phyloP scores from a whole-genome alignment of 106 monocot species.

The Gastrodia elata region DNA sequence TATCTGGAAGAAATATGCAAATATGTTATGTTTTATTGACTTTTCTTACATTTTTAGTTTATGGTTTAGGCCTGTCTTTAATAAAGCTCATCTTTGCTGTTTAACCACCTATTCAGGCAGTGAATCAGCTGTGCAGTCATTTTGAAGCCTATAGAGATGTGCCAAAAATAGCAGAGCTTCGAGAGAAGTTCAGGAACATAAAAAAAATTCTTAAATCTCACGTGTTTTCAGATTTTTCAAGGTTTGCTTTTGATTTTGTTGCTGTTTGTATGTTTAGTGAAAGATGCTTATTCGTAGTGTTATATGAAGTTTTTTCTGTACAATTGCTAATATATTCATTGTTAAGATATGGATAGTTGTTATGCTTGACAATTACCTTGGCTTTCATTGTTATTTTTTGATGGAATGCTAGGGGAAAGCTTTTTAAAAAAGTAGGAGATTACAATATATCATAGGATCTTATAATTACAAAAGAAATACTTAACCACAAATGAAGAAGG shows the following conservation, averaged over 20 bases:
- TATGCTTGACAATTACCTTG: neutral
- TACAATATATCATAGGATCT: no score
- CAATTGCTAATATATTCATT: neutral
- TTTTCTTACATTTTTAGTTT: neutral
- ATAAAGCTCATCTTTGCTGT: neutral
- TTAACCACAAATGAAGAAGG: no score
- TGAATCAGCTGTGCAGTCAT: constrained; percentile 88
- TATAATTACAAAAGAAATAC: no score
- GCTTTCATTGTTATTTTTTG: no score
- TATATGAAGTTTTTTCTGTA: constrained; percentile 5
- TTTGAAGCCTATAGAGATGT: constrained; percentile 98
- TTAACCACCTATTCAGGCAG: constrained; percentile 54
- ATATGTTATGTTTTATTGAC: neutral
- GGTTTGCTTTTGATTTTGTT: constrained; percentile 30
- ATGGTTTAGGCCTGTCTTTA: neutral
- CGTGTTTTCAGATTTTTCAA: constrained; percentile 96
- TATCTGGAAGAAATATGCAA: neutral
- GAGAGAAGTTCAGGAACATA: constrained; percentile 97
- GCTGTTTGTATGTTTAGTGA: neutral
- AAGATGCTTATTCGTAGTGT: constrained; percentile 4
- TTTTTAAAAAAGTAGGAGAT: no score
- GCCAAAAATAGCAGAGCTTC: constrained; percentile 91
- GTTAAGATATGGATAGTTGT: neutral
- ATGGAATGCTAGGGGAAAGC: no score
- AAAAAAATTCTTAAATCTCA: constrained; percentile 96